These are phyloP conservation scores for Xylaria grammica DNA, from an alignment of 495 filamentous ascomycete genomes.

Conservation along the genomic window DNA sequence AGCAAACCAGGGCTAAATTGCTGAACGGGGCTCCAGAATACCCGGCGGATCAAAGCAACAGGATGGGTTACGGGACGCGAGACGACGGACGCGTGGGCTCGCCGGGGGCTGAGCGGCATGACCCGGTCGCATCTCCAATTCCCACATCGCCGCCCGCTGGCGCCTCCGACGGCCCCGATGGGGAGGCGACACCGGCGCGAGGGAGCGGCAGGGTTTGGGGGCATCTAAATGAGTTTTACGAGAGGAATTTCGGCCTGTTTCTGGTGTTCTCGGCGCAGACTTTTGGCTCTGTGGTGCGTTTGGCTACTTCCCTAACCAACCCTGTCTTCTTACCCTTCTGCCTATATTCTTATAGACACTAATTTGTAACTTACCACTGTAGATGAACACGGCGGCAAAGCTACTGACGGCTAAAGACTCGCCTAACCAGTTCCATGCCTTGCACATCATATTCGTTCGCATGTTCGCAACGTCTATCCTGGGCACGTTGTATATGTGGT, in stretches of 20 bases:
- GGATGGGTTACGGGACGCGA: constrained; percentile 12
- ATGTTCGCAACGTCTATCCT: constrained; percentile 75
- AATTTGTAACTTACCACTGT: neutral
- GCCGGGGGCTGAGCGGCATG: neutral
- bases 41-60: neutral
- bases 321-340: neutral
- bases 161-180: neutral
- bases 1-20: neutral
- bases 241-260: constrained; percentile 68
- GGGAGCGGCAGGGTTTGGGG: neutral
- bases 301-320: neutral
- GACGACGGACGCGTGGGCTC: neutral
- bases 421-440: constrained; percentile 65
- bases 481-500: constrained; percentile 75
- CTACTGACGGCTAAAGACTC: constrained; percentile 64
- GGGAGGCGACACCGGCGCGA: neutral
- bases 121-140: constrained; percentile 5
- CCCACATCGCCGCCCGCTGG: neutral
- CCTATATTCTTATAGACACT: neutral
- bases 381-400: constrained; percentile 76
- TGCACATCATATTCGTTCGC: constrained; percentile 81
- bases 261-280: constrained; percentile 74
- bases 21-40: neutral
- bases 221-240: constrained; percentile 23
- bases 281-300: constrained; percentile 63